These are phyloP conservation scores for Ganoderma meredithae DNA, from an alignment of 1,284 basidiomycete species.

Conservation along the genomic window DNA sequence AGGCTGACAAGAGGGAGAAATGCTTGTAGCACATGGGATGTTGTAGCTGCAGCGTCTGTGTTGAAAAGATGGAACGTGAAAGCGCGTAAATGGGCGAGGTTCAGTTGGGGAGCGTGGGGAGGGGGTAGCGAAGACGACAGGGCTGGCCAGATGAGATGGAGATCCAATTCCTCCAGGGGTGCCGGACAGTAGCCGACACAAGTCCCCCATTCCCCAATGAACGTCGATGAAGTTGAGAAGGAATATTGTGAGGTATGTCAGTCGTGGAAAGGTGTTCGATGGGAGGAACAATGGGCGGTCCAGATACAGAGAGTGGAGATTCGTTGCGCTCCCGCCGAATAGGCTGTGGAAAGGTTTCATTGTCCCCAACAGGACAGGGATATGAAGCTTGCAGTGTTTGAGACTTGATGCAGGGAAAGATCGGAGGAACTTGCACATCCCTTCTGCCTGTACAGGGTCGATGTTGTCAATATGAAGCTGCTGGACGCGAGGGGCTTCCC, in stretches of 20 bases:
- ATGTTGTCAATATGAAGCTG: not conserved
- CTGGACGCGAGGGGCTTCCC: not conserved
- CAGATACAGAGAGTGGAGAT: not conserved
- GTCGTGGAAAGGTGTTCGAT: not conserved
- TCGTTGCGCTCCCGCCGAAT: not conserved
- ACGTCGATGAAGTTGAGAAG: not conserved
- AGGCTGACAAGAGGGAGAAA: not conserved
- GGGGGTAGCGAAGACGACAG: not conserved
- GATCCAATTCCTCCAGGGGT: not conserved
- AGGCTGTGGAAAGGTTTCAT: not conserved
- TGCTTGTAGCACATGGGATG: not conserved
- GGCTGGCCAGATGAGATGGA: not conserved
- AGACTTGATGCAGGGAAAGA: not conserved
- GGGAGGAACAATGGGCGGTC: slow-evolving; percentile 1
- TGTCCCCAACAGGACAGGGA: not conserved
- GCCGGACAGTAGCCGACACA: not conserved
- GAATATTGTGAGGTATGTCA: not conserved
- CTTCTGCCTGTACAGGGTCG: not conserved
- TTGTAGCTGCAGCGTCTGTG: not conserved
- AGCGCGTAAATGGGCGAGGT: not conserved
- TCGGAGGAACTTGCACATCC: not conserved
- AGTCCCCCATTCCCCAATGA: not conserved
- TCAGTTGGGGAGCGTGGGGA: not conserved
- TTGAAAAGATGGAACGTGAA: not conserved
- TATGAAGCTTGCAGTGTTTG: slow-evolving; percentile 1